A percentile compares a stretch with the other conserved stretches of the same genome.
Evolutionary conservation across 257 asterid species (phyloP).

Genomic region (Salvia splendens): DNA sequence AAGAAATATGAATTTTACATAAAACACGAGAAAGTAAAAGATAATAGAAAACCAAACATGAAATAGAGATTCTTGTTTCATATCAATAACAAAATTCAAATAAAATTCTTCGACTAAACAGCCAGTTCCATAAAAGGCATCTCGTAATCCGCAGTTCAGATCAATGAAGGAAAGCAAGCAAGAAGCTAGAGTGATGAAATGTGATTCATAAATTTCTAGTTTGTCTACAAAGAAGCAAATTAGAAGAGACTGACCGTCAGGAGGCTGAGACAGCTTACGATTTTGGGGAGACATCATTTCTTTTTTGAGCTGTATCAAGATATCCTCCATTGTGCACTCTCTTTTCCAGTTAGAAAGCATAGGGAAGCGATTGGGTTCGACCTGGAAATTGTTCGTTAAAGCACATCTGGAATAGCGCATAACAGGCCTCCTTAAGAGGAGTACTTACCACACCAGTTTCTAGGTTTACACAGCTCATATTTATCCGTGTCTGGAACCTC

Average conservation of each 20-base stretch:
- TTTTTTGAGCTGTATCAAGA: conserved; percentile 65
- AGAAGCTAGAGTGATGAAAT: background rate
- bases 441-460: conserved; percentile 70
- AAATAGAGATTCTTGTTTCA: no score
- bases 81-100: no score
- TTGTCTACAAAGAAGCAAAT: background rate
- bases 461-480: conserved; percentile 74
- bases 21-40: background rate
- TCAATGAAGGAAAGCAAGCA: background rate
- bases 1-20: background rate
- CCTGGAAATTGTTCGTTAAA: conserved; percentile 43
- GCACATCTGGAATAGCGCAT: background rate
- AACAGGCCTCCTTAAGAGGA: background rate
- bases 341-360: conserved; percentile 83
- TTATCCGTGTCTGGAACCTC: conserved; percentile 71
- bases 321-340: conserved; percentile 87
- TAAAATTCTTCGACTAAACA: background rate
- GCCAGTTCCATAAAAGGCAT: background rate
- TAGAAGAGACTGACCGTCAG: conserved; percentile 50
- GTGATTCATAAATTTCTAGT: conserved; percentile 6
- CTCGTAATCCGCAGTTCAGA: background rate
- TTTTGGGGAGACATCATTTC: conserved; percentile 85
- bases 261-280: conserved; percentile 78
- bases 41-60: no score
- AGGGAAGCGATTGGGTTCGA: conserved; percentile 67